Evolutionary conservation across 1,284 basidiomycete species (phyloP).

Genomic region (Rhodotorula sp.): DNA sequence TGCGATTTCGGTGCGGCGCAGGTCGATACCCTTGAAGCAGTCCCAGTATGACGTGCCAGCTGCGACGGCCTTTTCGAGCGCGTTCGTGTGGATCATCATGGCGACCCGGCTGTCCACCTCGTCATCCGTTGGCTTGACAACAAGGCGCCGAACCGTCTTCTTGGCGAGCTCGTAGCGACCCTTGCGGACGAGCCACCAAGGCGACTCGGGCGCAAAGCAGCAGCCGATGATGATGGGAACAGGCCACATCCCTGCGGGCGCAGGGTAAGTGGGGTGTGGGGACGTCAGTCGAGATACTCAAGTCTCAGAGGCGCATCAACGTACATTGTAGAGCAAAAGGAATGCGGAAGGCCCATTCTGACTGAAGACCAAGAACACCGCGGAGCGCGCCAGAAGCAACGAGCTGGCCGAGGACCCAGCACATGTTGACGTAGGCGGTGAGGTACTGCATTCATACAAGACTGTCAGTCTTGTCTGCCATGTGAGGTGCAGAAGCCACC

Average conservation of each 20-base stretch:
- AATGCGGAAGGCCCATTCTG: constrained; percentile 50
- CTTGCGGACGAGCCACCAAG: constrained; percentile 57
- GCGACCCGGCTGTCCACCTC: constrained; percentile 37
- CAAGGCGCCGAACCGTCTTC: constrained; percentile 51
- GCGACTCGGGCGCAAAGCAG: constrained; percentile 50
- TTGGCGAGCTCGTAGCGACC: constrained; percentile 54
- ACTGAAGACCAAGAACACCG: constrained; percentile 12
- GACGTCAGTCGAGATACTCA: not conserved
- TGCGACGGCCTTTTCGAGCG: constrained; percentile 51
- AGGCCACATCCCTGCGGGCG: constrained; percentile 33
- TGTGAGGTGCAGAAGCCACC: not conserved
- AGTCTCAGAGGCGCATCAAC: not conserved
- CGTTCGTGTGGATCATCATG: constrained; percentile 52
- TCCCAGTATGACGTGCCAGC: constrained; percentile 52
- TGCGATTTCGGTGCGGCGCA: constrained; percentile 55
- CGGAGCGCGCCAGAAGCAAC: constrained; percentile 55
- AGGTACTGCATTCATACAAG: constrained; percentile 47
- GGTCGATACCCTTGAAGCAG: constrained; percentile 55
- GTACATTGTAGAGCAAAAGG: constrained; percentile 53
- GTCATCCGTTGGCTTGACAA: constrained; percentile 49
- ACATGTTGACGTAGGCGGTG: constrained; percentile 53
- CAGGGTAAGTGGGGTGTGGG: constrained; percentile 32
- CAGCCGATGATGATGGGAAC: constrained; percentile 48
- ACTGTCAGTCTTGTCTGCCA: no score
- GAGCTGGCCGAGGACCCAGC: constrained; percentile 49